These are phyloP conservation scores for Phytophthora brassicae DNA, from an alignment of 352 stramenopile genomes.

Conservation along the genomic window DNA sequence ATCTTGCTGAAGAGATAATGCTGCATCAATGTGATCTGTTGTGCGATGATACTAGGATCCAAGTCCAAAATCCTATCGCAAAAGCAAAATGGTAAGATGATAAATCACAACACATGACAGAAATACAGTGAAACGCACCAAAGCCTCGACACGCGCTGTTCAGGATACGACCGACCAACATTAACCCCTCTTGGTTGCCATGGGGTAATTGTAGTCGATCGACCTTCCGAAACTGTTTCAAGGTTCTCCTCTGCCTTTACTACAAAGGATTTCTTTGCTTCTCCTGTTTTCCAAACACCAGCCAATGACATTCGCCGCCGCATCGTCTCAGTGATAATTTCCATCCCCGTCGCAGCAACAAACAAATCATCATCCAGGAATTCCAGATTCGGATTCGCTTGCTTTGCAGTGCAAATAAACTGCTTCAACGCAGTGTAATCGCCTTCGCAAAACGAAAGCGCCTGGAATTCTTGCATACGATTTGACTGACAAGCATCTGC, in stretches of 20 bases:
- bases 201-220: conserved; percentile 48
- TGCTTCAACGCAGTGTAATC: conserved; percentile 72
- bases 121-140: conserved; percentile 44
- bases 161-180: conserved; percentile 32
- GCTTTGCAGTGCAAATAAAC: conserved; percentile 71
- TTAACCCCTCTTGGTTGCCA: conserved; percentile 56
- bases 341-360: conserved; percentile 58
- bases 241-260: conserved; percentile 51
- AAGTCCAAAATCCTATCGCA: conserved; percentile 67
- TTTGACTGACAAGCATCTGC: conserved; percentile 63
- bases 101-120: background rate
- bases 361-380: conserved; percentile 84
- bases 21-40: conserved; percentile 86
- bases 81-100: conserved; percentile 6
- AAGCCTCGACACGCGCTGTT: conserved; percentile 40
- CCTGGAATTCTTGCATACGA: conserved; percentile 60
- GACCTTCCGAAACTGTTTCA: conserved; percentile 28
- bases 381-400: conserved; percentile 52
- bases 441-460: conserved; percentile 61
- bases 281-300: conserved; percentile 63
- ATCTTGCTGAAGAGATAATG: conserved; percentile 90
- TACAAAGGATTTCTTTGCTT: conserved; percentile 63
- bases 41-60: conserved; percentile 73
- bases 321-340: conserved; percentile 80
- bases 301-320: conserved; percentile 70